Evolutionary conservation across 768 basidiomycete genomes (phyloP), one percentile per base, ranked within the genome.

Genomic region (Agrocybe pediades): DNA sequence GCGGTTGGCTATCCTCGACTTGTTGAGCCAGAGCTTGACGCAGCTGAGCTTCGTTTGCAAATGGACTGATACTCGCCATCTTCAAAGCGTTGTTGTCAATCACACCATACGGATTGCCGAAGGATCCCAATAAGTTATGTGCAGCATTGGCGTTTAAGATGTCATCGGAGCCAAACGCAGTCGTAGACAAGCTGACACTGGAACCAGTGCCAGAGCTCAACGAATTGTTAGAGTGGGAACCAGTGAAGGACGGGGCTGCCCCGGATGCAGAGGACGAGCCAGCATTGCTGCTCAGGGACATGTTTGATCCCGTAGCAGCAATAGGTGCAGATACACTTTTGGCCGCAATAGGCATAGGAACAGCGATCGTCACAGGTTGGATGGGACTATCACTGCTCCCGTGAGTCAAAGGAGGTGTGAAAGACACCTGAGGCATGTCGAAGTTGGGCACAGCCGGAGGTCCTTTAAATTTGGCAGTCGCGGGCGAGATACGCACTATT

Each of bases 401-500:
- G 55, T 40, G 42, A 53, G 61, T 56, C 0, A 64, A 58, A 11
- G 66, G 62, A 23, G 74, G 54, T 11, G 77, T 71, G 53, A 78
- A 76, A 39, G 79, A 81, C 23, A 78, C 71, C 50, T 76, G 75
- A 27, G 80, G 75, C 26, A 79, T 64, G 44, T 81, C 81, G 25
- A 68, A 65, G n/a, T 75, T 63, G 9, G 73, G 61, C 41, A 71
- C 61, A 42, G 71, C 55, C 49, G 80, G 68, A 13, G 81, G 78
- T 2, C 84, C 79, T 70, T 91, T 94, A 74, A 85, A 90, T 66
- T 92, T 93, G 23, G 91, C 91, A 0, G 91, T 94, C 17, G 91
- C 91, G 9, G 92, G 90, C 8, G 91, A 93, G 55, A 94, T 92
- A 55, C 91, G 88, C 92, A 94, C 91, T 93, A 62, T 16, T 53